These are phyloP conservation scores for Flaveria robusta DNA, from an alignment of 129 eudicot species.

Conservation along the genomic window DNA sequence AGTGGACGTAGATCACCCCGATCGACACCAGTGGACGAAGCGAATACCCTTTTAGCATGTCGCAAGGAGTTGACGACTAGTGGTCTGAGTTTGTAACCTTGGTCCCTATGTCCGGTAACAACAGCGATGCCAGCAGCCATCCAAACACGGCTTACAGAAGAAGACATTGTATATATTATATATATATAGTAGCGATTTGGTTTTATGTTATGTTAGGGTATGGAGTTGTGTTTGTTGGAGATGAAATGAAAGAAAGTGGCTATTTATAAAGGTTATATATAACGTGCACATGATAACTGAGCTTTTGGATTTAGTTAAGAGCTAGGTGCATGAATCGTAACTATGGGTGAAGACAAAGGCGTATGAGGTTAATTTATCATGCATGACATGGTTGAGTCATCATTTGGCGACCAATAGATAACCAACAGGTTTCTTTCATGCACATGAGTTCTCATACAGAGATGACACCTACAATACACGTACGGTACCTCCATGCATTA, in stretches of 20 bases:
- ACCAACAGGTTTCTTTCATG: conserved; percentile 8
- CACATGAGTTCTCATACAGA: neutral
- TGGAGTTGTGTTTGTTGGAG: neutral
- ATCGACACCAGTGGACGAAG: conserved; percentile 11
- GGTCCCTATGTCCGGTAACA: conserved; percentile 43
- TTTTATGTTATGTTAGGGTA: neutral
- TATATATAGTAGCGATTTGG: neutral
- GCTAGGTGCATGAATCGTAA: neutral
- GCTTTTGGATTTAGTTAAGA: neutral
- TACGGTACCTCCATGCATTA: neutral
- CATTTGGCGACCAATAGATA: neutral
- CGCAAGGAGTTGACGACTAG: conserved; percentile 34
- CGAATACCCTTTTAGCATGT: conserved; percentile 34
- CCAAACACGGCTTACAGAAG: conserved; percentile 44
- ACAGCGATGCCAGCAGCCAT: conserved; percentile 49
- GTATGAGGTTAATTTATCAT: neutral
- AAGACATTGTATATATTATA: too few relatives aligned
- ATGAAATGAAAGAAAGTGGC: neutral
- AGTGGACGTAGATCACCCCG: conserved; percentile 21
- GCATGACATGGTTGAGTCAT: neutral
- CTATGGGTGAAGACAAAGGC: neutral
- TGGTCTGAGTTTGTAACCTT: conserved; percentile 45
- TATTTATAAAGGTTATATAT: neutral
- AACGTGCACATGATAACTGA: neutral
- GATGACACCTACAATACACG: conserved; percentile 9